Percentiles rank a stretch among this genome's conserved stretches.
Evolutionary conservation across 2,329 filamentous ascomycete genomes (phyloP).

Genomic region (Trichophyton equinum): DNA sequence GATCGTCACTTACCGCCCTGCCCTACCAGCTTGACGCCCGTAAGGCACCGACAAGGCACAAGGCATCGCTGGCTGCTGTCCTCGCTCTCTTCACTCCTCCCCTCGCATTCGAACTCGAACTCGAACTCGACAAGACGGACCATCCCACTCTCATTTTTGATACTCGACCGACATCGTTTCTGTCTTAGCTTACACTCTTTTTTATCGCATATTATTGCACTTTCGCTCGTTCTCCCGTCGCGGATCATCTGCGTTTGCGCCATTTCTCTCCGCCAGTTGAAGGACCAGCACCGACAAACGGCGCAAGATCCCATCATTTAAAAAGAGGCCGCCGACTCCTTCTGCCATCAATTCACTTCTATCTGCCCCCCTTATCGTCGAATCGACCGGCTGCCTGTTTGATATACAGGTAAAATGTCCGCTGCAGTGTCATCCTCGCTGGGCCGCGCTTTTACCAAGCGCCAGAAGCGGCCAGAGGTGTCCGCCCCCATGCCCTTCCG

Average conservation of each 20-base stretch:
- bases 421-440: slow-evolving; percentile 21
- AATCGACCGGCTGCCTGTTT: neutral
- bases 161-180: too few species aligned
- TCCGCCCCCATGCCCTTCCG: slow-evolving; percentile 33
- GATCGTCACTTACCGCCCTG: neutral
- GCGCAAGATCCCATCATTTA: neutral
- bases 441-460: slow-evolving; percentile 37
- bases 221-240: neutral
- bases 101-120: neutral
- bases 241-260: neutral
- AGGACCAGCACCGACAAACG: neutral
- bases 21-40: slow-evolving; percentile 1
- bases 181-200: neutral
- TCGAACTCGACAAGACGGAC: neutral
- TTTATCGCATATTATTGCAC: neutral
- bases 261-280: slow-evolving; percentile 3
- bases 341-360: neutral
- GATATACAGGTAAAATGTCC: slow-evolving; percentile 21
- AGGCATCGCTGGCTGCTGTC: slow-evolving; percentile 1
- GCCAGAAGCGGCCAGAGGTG: slow-evolving; percentile 35
- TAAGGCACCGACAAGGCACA: slow-evolving; percentile 1
- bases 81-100: neutral
- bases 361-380: neutral
- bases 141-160: neutral
- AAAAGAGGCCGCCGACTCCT: neutral